These are phyloP conservation scores for Dittrichia graveolens DNA, from an alignment of 129 eudicot species.

Conservation along the genomic window DNA sequence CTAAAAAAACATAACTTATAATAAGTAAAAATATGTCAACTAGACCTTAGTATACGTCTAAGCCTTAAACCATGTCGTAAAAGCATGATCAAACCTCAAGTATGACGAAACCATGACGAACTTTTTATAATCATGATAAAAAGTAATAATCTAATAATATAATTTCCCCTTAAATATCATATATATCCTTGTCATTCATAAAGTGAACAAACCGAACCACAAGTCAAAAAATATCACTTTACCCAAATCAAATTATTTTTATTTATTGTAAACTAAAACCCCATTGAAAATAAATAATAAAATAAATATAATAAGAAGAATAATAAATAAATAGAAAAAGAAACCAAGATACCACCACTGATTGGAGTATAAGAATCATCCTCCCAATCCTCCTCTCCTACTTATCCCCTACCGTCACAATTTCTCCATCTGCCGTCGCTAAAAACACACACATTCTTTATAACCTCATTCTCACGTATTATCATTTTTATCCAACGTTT, in stretches of 20 bases:
- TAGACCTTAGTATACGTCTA: no score
- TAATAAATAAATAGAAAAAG: not conserved
- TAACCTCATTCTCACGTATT: slow-evolving; percentile 24
- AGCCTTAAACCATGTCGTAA: no score
- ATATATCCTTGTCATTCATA: not conserved
- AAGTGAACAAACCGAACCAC: not conserved
- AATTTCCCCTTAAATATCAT: no score
- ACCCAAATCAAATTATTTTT: not conserved
- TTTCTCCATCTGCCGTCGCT: slow-evolving; percentile 20
- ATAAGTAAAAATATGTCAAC: no score
- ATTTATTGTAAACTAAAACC: not conserved
- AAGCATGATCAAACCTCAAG: no score
- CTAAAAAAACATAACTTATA: no score
- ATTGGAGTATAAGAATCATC: slow-evolving; percentile 39
- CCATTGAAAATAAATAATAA: not conserved
- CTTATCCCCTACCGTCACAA: not conserved
- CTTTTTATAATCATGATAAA: no score
- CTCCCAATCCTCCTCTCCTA: slow-evolving; percentile 19
- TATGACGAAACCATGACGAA: no score
- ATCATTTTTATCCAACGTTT: slow-evolving; percentile 5
- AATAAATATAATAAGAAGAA: not conserved
- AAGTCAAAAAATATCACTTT: not conserved
- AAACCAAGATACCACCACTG: slow-evolving; percentile 15
- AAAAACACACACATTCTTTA: slow-evolving; percentile 16
- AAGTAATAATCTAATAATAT: no score